Percentiles rank a stretch among this genome's conserved stretches.
These are phyloP conservation scores for Saprolegnia parasitica DNA, from an alignment of 352 stramenopile species.

Conservation along the genomic window DNA sequence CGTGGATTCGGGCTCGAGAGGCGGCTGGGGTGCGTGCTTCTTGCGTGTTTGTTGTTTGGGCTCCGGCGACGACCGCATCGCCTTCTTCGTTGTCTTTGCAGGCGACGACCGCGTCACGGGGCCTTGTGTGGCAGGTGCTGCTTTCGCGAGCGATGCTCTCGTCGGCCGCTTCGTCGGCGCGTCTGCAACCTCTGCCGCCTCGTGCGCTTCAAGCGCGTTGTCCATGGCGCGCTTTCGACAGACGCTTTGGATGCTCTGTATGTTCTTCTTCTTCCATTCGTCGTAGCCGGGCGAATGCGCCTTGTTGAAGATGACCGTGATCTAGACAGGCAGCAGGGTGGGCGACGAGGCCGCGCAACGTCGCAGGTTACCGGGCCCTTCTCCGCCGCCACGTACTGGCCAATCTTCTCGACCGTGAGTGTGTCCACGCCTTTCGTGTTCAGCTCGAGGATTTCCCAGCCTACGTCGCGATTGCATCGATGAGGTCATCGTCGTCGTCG, in stretches of 20 bases:
- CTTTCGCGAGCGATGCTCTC: no score
- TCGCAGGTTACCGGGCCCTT: background rate
- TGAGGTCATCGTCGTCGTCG: background rate
- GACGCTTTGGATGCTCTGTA: no score
- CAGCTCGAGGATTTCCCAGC: conserved; percentile 12
- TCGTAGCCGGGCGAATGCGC: background rate
- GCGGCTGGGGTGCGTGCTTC: background rate
- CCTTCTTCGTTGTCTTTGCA: no score
- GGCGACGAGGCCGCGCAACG: background rate
- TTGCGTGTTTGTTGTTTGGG: no score
- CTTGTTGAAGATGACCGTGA: background rate
- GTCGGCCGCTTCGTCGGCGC: no score
- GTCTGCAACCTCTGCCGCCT: no score
- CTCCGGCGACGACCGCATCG: no score
- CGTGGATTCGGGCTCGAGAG: background rate
- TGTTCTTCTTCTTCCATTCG: background rate
- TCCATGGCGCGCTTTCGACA: no score
- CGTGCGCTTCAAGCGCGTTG: no score
- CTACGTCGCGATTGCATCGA: background rate
- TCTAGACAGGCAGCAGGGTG: background rate
- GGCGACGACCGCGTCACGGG: no score
- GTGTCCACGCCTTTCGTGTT: background rate
- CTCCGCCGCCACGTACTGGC: background rate
- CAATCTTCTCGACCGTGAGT: conserved; percentile 15
- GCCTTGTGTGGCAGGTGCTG: no score